Evolutionary conservation across 352 stramenopile genomes (phyloP), one percentile per base, ranked within the genome.

Genomic region (Globisporangium megalacanthum): DNA sequence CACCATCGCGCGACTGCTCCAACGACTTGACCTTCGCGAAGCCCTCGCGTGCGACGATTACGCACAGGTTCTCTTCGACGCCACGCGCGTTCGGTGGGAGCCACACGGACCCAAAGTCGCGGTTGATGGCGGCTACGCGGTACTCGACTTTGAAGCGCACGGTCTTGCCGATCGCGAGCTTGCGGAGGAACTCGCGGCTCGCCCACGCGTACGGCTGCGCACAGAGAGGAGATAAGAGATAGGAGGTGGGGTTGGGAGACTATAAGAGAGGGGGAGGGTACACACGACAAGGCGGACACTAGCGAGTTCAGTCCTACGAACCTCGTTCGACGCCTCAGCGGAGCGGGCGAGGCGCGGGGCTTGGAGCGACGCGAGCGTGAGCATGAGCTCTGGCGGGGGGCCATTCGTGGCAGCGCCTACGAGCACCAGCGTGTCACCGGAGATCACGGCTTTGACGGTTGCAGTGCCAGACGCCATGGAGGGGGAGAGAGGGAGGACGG

Each of bases 381-480:
- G 88, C 69, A 98, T 83, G 36, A 99, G 83, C 76, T 99, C 96
- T 1, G 95, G 94, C 35, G 96, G 88, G 37, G 86, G 85, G 4
- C 83, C 91, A 57, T 90, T 92, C 15, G 69, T 76, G 41, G 77
- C 65, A 39, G 86, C 81, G 47, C 96, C 97, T 46, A 99, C 81
- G 52, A 99, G 84, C 65, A 99, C 79, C 37, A 99, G 73, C 42
- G 97, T 99, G 77, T 99, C 97, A 56, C 97, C 97, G 44, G 91
- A 98, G 42, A 99, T 72, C 53, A 99, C 96, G 53, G 91, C 96
- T 73, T 99, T 99, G 62, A 99, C 96, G 52, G 87, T 97, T 54
- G 94, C 95, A 62, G 79, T 83, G 64, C 85, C 85, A 46, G 85
- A 92, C 49, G 84, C 82, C 84, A 94, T 92, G 44, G 17, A 25